Evolutionary conservation across 2,329 filamentous ascomycete species (phyloP), one percentile per base, ranked within the genome.

Genomic region (Verticillium dahliae): DNA sequence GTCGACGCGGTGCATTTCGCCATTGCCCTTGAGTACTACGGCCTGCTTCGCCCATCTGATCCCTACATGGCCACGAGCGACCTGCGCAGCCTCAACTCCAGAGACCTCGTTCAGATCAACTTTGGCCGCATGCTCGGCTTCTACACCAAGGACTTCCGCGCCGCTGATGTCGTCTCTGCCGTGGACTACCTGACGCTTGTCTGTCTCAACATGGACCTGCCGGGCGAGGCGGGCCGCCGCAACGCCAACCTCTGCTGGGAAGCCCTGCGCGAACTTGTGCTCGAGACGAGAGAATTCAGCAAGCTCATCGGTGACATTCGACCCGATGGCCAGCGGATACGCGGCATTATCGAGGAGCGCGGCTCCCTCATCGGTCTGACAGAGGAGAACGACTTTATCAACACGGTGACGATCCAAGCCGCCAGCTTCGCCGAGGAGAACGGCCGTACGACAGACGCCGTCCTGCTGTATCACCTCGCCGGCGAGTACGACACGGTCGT

Each of bases 211-310:
- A 85, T 88, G 58, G 94, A 97, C 73, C 80, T 96, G 54, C 85
- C 83, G 33, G 90, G 89, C 22, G 85, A 90, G 61, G 81, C 88
- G 6, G 92, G 92, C 61, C 86, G 85, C 63, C 88, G 89, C 54
- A 94, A 97, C 72, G 85, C 88, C 60, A 86, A 85, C 57, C 85
- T 97, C 41, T 98, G 94, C 75, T 92, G 97, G 74, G 92, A 97
- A 74, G 94, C 92, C 6, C 81, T 99, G 62, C 90, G 93, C 39
- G 95, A 98, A 75, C 87, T 98, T 61, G 92, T 97, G 33, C 82
- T 99, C n/a, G 95, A 99, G 77, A 97, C 93, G 22, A 87, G 94
- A 67, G 95, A 99, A 72, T 99, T 98, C 75, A 94, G 93, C 70
- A 90, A 92, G 70, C 81, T 99, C 14, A 87, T 99, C 57, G 95